phyloP scores from a whole-genome alignment of 768 basidiomycete genomes.

The Mycena belliarum region DNA sequence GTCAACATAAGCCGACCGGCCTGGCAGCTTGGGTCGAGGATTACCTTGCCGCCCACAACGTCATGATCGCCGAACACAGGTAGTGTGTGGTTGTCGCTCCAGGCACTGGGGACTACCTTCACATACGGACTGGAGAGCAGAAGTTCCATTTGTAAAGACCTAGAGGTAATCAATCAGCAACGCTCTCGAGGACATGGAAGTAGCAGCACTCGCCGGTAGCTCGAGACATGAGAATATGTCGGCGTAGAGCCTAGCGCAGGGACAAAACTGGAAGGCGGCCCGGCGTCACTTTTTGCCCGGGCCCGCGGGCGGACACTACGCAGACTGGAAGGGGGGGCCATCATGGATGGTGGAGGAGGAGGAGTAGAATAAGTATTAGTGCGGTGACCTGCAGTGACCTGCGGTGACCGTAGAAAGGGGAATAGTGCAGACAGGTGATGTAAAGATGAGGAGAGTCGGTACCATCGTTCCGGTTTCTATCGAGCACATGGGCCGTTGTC shows the following conservation, averaged over 20 bases:
- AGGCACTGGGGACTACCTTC: conserved; percentile 40
- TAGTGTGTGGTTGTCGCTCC: conserved; percentile 31
- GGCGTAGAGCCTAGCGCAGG: conserved; percentile 30
- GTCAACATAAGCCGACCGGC: conserved; percentile 60
- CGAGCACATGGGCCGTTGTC: conserved; percentile 9
- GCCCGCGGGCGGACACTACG: conserved; percentile 9
- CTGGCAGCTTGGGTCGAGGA: conserved; percentile 53
- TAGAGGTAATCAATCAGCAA: conserved; percentile 22
- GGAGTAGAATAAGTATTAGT: too few relatives aligned
- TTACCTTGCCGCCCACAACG: conserved; percentile 59
- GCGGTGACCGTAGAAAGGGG: too few relatives aligned
- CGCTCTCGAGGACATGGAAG: neutral
- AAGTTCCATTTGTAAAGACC: conserved; percentile 58
- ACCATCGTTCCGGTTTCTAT: conserved; percentile 11
- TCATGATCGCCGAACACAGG: conserved; percentile 66
- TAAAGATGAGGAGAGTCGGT: conserved; percentile 4
- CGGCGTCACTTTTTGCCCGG: conserved; percentile 20
- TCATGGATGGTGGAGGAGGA: neutral
- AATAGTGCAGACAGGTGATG: conserved; percentile 11
- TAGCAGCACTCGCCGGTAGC: conserved; percentile 45
- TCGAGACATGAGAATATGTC: conserved; percentile 47
- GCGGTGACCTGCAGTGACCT: too few relatives aligned
- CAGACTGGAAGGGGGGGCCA: conserved; percentile 17
- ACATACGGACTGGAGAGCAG: conserved; percentile 65
- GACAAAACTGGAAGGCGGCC: conserved; percentile 35